Base-by-base conservation (phyloP, 2,329 filamentous ascomycete species). In the Fusarium avenaceum region DNA sequence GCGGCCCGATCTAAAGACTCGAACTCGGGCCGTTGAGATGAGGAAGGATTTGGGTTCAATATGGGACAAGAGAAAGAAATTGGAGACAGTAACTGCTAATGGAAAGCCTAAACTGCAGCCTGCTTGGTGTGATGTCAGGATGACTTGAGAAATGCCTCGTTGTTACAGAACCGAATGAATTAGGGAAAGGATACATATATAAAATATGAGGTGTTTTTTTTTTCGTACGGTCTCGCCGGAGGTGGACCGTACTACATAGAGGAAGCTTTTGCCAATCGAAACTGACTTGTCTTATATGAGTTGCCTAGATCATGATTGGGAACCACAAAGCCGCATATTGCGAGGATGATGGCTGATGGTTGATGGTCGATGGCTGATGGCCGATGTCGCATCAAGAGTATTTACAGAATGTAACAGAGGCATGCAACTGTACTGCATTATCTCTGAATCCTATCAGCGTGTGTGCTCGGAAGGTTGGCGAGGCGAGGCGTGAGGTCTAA, bases 311-410 rank as follows among this genome's bases (percentile, higher is more conserved):
- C 54, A 45, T 53, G 62, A 60, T 51, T 39, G 49, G 46, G 50
- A 57, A 46, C 50, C 17, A 48, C 40, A 63, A 54, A 30, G 42
- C 48, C 55, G 55, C 43, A 58, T 53, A 43, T 30, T 55, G 15
- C 32, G 15, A 56, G 26, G 33, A 38, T 57, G 63, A 52, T 57
- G 63, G 48, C 60, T 57, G 63, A 54, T 57, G 63, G 22, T 22
- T 22, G 20, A 22, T 22, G 20, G 20, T 6, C 6, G 63, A 54
- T 57, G 63, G 45, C 60, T 56, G 63, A 54, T 57, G 63, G 43
- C 60, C 71, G 64, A 72, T 57, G 66, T 72, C 69, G 63, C 58
- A 73, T 67, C 54, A 49, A 57, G 42, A 24, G 13, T 19, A 20
- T 38, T 35, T 46, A 40, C 33, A 56, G 20, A 47, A 69, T 70